These are phyloP conservation scores for Solanum chaucha DNA, from an alignment of 257 asterid genomes.

Conservation along the genomic window DNA sequence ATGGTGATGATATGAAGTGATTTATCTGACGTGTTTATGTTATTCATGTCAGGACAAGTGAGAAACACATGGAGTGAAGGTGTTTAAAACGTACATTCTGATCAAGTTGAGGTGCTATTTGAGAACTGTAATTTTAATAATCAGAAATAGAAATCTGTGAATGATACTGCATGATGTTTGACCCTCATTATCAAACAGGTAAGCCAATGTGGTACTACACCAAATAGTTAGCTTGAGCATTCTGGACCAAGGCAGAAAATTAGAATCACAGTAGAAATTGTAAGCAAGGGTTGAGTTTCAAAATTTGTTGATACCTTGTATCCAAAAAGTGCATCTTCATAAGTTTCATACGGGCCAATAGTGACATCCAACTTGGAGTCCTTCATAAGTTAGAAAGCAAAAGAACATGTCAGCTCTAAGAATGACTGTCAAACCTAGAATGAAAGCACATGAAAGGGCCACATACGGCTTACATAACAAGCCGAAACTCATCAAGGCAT, in stretches of 20 bases:
- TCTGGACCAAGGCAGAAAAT: neutral
- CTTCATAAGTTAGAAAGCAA: conserved; percentile 22
- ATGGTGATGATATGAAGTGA: neutral
- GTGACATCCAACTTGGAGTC: conserved; percentile 93
- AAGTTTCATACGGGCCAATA: conserved; percentile 96
- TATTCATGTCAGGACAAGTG: neutral
- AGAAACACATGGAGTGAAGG: neutral
- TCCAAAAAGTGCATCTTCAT: conserved; percentile 86
- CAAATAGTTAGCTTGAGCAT: neutral
- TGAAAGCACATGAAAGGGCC: neutral
- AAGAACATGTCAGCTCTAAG: neutral
- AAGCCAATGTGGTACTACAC: neutral
- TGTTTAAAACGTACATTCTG: neutral
- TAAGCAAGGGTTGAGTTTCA: neutral
- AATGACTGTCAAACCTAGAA: conserved; percentile 1
- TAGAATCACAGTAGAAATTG: neutral
- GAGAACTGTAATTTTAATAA: neutral
- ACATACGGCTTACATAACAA: neutral
- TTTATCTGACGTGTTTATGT: neutral
- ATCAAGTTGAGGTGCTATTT: neutral
- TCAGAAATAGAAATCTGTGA: neutral
- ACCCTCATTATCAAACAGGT: neutral
- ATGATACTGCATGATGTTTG: neutral
- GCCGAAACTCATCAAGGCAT: neutral
- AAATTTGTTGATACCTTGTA: conserved; percentile 55